A percentile compares a stretch with the other conserved stretches of the same genome.
Evolutionary conservation across 106 monocot genomes (phyloP).

Genomic region (Dioscorea zingiberensis): DNA sequence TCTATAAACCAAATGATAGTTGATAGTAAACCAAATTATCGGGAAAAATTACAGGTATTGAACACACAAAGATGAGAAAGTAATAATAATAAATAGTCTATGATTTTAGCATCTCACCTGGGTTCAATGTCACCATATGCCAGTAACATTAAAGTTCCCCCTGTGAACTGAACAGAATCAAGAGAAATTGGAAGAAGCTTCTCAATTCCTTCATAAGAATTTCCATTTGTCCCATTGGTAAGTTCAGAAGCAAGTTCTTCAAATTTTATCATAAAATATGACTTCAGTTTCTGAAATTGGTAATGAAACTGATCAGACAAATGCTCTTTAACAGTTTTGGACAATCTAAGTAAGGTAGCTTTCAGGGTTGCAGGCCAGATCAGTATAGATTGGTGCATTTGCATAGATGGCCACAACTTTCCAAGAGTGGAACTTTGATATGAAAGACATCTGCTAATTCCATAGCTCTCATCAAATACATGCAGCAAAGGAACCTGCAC

Average conservation of each 20-base stretch:
- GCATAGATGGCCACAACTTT: constrained; percentile 19
- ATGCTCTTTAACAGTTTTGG: constrained; percentile 9
- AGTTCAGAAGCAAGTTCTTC: constrained; percentile 60
- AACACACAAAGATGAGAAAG: too few species aligned
- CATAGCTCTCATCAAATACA: neutral
- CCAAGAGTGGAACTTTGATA: constrained; percentile 9
- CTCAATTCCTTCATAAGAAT: constrained; percentile 32
- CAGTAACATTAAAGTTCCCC: constrained; percentile 82
- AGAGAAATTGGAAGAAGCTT: constrained; percentile 62
- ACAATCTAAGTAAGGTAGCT: constrained; percentile 9
- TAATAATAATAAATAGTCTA: too few species aligned
- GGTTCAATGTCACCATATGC: constrained; percentile 91
- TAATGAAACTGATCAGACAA: constrained; percentile 23
- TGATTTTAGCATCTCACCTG: constrained; percentile 38
- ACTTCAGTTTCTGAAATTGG: constrained; percentile 40
- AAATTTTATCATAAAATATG: constrained; percentile 30
- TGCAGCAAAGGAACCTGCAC: constrained; percentile 5
- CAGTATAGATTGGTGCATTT: constrained; percentile 15
- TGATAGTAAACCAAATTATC: too few species aligned
- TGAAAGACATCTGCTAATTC: constrained; percentile 5
- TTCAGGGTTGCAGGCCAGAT: constrained; percentile 22
- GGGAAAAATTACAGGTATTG: too few species aligned
- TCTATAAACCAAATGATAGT: too few species aligned
- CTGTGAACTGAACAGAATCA: constrained; percentile 84
- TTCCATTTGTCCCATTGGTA: constrained; percentile 34